phyloP scores from a whole-genome alignment of 2,329 filamentous ascomycete species.

The Fusarium nurragi region DNA sequence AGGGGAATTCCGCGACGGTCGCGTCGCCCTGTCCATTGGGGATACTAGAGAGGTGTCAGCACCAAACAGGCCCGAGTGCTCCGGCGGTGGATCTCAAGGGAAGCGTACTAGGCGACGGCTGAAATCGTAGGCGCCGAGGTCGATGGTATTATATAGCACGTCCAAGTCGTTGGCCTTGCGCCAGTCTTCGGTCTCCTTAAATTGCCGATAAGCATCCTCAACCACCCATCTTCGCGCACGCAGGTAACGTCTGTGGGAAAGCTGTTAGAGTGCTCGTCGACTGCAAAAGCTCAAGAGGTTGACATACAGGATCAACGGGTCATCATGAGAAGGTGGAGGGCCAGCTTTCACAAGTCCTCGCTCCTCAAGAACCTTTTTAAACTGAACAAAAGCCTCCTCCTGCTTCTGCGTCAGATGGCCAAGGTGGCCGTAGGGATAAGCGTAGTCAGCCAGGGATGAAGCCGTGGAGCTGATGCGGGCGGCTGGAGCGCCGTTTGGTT shows the following conservation, averaged over 20 bases:
- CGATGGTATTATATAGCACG: conserved; percentile 85
- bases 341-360: conserved; percentile 70
- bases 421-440: conserved; percentile 81
- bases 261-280: conserved; percentile 29
- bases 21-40: conserved; percentile 92
- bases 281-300: neutral
- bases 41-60: conserved; percentile 68
- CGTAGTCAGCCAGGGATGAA: conserved; percentile 51
- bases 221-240: conserved; percentile 85
- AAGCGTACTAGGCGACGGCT: conserved; percentile 74
- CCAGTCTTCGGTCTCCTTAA: conserved; percentile 90
- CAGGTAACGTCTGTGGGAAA: conserved; percentile 75
- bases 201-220: conserved; percentile 81
- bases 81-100: neutral
- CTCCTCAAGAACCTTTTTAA: conserved; percentile 75
- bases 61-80: neutral
- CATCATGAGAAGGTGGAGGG: conserved; percentile 72
- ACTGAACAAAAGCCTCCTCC: conserved; percentile 71
- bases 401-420: conserved; percentile 78
- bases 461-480: conserved; percentile 45
- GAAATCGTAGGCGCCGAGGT: conserved; percentile 83
- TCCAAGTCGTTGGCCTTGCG: conserved; percentile 81
- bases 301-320: conserved; percentile 75
- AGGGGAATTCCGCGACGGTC: conserved; percentile 92
- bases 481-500: conserved; percentile 40